Conservation (phyloP, 441 rosid species). For the Manihot esculenta region DNA sequence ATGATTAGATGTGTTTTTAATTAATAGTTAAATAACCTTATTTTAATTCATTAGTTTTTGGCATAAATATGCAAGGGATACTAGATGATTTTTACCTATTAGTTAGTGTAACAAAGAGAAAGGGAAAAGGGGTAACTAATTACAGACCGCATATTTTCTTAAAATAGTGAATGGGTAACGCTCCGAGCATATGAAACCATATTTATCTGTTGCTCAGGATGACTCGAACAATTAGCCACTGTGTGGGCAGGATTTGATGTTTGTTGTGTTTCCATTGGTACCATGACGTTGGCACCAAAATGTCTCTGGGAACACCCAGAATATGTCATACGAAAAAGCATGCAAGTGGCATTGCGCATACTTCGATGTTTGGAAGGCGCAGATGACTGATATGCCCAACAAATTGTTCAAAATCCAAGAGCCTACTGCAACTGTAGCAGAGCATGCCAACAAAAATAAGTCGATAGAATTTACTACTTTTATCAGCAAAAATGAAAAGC, state of each 20-base stretch:
- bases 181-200: no score
- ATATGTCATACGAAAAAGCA: conserved; percentile 89
- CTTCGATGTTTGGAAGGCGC: conserved; percentile 88
- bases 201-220: conserved; percentile 86
- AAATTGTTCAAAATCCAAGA: conserved; percentile 92
- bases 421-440: conserved; percentile 65
- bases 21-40: no score
- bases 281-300: conserved; percentile 99
- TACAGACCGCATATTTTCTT: no score
- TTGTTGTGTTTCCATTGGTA: conserved; percentile 90
- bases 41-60: no score
- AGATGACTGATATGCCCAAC: conserved; percentile 90
- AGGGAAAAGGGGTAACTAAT: no score
- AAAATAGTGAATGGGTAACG: no score
- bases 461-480: no score
- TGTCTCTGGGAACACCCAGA: conserved; percentile 98
- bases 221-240: conserved; percentile 87
- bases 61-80: no score
- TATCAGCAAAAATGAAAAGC: no score
- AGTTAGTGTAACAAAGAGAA: no score
- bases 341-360: conserved; percentile 78
- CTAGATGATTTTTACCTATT: no score
- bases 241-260: conserved; percentile 96
- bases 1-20: no score
- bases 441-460: conserved; percentile 55